A percentile compares a stretch with the other conserved stretches of the same genome.
phyloP scores from a whole-genome alignment of 257 asterid species.

The Rhazya stricta region DNA sequence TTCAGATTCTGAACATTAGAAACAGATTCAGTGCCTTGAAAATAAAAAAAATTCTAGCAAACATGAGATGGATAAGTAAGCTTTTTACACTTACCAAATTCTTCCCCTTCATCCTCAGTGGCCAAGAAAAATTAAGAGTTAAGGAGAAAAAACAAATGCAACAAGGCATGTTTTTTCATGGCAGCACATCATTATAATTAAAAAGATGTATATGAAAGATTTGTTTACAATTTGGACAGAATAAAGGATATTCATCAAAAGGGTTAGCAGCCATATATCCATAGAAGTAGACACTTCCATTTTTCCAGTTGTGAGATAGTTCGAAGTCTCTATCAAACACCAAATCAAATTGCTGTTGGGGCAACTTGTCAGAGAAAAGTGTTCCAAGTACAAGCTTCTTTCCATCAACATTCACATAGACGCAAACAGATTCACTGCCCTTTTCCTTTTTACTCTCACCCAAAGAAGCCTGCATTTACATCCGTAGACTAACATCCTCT shows the following conservation, averaged over 20 bases:
- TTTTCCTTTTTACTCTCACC: slow-evolving; percentile 61
- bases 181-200: background rate
- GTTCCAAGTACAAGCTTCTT: slow-evolving; percentile 75
- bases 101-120: slow-evolving; percentile 34
- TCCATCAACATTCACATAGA: slow-evolving; percentile 53
- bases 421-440: slow-evolving; percentile 38
- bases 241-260: slow-evolving; percentile 58
- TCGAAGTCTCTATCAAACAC: slow-evolving; percentile 53
- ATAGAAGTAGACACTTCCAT: slow-evolving; percentile 63
- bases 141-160: slow-evolving; percentile 35
- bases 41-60: background rate
- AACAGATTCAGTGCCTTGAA: background rate
- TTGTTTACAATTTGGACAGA: background rate
- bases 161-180: background rate
- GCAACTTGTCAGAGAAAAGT: slow-evolving; percentile 58
- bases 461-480: slow-evolving; percentile 46
- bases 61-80: background rate
- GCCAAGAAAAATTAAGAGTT: slow-evolving; percentile 27
- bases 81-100: slow-evolving; percentile 33
- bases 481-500: background rate
- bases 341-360: slow-evolving; percentile 72
- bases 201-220: background rate
- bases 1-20: slow-evolving; percentile 40
- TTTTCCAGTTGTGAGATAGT: slow-evolving; percentile 69
- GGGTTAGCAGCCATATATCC: slow-evolving; percentile 61